These are phyloP conservation scores for Mycogone perniciosa DNA, from an alignment of 2,329 filamentous ascomycete species.

Conservation along the genomic window DNA sequence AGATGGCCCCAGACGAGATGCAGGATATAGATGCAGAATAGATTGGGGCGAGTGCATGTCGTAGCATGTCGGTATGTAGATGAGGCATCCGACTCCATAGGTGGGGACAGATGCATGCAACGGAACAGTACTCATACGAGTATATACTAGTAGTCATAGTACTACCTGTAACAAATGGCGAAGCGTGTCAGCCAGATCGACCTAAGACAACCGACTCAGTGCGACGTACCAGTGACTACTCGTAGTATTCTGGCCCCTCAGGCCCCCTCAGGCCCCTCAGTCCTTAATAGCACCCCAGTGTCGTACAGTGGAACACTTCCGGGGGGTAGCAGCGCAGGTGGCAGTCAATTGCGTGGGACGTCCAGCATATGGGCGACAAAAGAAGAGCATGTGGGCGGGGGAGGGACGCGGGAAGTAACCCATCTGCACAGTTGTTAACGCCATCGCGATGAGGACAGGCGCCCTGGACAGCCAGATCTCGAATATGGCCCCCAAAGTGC, in stretches of 20 bases:
- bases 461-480: constrained; percentile 17
- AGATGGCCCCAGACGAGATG: neutral
- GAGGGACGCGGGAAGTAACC: constrained; percentile 20
- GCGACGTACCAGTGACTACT: no score
- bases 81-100: neutral
- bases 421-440: constrained; percentile 12
- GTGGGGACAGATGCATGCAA: neutral
- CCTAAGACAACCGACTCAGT: constrained; percentile 2
- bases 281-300: neutral
- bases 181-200: constrained; percentile 8
- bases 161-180: neutral
- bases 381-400: constrained; percentile 14
- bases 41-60: no score
- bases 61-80: neutral
- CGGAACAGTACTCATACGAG: no score
- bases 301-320: constrained; percentile 1
- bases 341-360: constrained; percentile 11
- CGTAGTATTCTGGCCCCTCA: neutral
- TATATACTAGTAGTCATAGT: no score
- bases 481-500: constrained; percentile 13
- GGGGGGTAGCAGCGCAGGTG: constrained; percentile 5
- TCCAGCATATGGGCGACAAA: constrained; percentile 12
- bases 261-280: no score
- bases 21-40: neutral
- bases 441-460: constrained; percentile 9